Conservation (phyloP, 23 red algal genomes). For the Cyanidiococcus yangmingshanensis region DNA sequence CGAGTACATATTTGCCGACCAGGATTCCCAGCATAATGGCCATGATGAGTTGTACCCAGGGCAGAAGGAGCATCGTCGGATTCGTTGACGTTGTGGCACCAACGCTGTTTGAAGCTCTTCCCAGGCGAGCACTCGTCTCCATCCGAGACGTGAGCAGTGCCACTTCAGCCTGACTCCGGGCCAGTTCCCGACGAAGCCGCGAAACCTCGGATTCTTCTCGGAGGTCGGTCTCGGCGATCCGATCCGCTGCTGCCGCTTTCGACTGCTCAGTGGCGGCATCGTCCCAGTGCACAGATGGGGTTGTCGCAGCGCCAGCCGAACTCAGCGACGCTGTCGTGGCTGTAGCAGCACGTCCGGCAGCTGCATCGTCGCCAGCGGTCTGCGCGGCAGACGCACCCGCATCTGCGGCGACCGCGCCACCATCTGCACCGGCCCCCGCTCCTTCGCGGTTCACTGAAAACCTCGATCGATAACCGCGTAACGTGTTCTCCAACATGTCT, state of each 20-base stretch:
- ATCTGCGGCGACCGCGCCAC: neutral
- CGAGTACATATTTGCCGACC: neutral
- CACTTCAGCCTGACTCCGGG: slow-evolving; percentile 7
- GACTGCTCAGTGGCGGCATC: slow-evolving; percentile 5
- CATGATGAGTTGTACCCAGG: neutral
- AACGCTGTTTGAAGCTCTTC: neutral
- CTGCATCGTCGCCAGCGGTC: neutral
- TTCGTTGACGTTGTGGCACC: neutral
- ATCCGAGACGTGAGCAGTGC: neutral
- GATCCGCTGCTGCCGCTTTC: neutral
- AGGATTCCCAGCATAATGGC: neutral
- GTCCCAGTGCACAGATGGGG: slow-evolving; percentile 4
- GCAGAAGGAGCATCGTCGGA: neutral
- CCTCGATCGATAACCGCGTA: neutral
- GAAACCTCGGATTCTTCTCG: neutral
- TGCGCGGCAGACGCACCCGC: neutral
- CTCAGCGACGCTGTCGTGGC: no score
- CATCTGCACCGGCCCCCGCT: neutral
- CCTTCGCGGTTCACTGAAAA: neutral
- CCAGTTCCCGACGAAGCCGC: neutral
- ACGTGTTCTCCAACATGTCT: neutral
- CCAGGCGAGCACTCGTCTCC: neutral
- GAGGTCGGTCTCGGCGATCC: neutral
- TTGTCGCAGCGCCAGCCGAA: neutral
- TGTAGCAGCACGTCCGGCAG: neutral